Evolutionary conservation across 2,329 filamentous ascomycete species (phyloP), one percentile per base, ranked within the genome.

Genomic region (Penicillium brevicompactum): DNA sequence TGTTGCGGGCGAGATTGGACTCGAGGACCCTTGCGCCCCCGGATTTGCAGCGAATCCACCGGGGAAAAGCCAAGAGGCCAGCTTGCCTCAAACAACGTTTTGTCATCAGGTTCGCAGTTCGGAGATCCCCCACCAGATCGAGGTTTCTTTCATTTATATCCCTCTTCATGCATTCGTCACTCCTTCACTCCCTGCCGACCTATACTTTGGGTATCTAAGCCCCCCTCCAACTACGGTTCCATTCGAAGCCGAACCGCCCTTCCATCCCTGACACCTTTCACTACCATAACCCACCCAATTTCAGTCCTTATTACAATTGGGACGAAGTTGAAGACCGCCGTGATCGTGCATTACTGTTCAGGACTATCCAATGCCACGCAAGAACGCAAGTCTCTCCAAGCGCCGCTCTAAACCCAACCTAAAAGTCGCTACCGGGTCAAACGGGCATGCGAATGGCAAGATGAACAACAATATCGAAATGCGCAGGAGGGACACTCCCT

Each of bases 401-500:
- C 70, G 71, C 59, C 72, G 72, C 62, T 73, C 74, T 52, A 72
- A 73, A 64, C 72, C 70, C 59, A 70, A 61, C 58, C 60, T 77
- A 56, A 73, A 65, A 53, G 58, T 76, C 44, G 68, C 69, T 43
- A 74, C 73, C 46, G 67, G 71, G 60, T 69, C 69, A 54, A 72
- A 72, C 68, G 69, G 70, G 49, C 59, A 67, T 64, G 64, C 64
- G 49, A 67, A 64, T 54, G 65, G 63, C 59, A 63, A 63, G 32
- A 80, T 80, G 78, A 74, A 76, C 57, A 71, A 70, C 53, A 72
- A 74, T 45, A 72, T 80, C 30, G 78, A 80, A 62, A 74, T 79
- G 72, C 74, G 78, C 62, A 77, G 78, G 63, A 78, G 78, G 66
- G 76, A 77, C 53, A 71, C 72, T 6, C 58, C 61, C 24, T 75